Percentiles rank a stretch among this genome's conserved stretches.
These are phyloP conservation scores for Penicillium angulare DNA, from an alignment of 495 filamentous ascomycete genomes.

Conservation along the genomic window DNA sequence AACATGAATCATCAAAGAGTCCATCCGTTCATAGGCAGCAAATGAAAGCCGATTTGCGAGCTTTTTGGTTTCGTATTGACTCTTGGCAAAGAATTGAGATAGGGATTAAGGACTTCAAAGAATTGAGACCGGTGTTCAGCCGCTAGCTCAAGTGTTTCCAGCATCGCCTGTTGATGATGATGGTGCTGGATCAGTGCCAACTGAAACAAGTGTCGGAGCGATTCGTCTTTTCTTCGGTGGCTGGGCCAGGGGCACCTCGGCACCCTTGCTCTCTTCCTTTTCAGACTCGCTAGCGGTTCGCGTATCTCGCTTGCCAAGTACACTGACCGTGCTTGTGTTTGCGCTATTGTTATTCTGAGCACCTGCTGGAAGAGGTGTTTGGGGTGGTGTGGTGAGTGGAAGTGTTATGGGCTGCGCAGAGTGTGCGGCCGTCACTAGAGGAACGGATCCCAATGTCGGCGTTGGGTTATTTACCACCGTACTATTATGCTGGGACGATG, in stretches of 20 bases:
- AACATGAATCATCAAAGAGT: slow-evolving; percentile 4
- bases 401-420: slow-evolving; percentile 55
- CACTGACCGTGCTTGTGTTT: slow-evolving; percentile 39
- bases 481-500: slow-evolving; percentile 35
- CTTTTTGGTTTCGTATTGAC: no score
- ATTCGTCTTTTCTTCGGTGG: slow-evolving; percentile 74
- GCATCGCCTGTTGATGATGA: slow-evolving; percentile 18
- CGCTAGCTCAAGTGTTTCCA: background rate
- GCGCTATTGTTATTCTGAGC: slow-evolving; percentile 42
- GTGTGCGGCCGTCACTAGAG: slow-evolving; percentile 67
- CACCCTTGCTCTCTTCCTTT: slow-evolving; percentile 60
- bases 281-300: slow-evolving; percentile 45
- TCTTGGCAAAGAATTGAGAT: background rate
- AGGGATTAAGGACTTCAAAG: background rate
- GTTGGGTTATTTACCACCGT: slow-evolving; percentile 72
- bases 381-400: slow-evolving; percentile 74
- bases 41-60: no score
- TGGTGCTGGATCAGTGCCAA: slow-evolving; percentile 19
- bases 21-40: background rate
- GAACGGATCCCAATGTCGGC: slow-evolving; percentile 69
- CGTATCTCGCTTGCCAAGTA: slow-evolving; percentile 59
- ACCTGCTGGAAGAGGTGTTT: slow-evolving; percentile 60
- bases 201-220: slow-evolving; percentile 66
- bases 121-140: background rate
- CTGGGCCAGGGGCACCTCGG: slow-evolving; percentile 32